Conservation (phyloP, 2,329 filamentous ascomycete species). For the Aureobasidium melanogenum region DNA sequence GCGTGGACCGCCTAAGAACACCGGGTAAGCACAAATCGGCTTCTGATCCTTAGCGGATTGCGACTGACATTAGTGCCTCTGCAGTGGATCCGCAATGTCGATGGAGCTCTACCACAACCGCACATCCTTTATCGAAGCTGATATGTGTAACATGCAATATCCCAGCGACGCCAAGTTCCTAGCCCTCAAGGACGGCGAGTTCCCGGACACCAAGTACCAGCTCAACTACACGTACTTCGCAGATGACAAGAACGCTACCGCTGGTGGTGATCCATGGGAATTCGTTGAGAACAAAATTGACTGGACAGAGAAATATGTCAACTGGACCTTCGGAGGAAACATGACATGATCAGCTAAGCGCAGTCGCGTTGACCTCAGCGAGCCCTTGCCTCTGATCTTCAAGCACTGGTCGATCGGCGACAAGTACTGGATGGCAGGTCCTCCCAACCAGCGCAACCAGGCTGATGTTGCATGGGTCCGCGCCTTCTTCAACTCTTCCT, state of each 20-base stretch:
- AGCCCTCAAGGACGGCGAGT: constrained; percentile 31
- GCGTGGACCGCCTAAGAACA: constrained; percentile 17
- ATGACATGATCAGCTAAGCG: constrained; percentile 27
- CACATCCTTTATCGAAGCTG: constrained; percentile 34
- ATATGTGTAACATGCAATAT: constrained; percentile 38
- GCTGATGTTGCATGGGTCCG: constrained; percentile 39
- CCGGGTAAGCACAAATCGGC: background rate
- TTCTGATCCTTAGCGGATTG: background rate
- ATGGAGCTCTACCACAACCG: constrained; percentile 40
- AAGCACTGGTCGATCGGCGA: constrained; percentile 43
- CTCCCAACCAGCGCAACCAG: constrained; percentile 30
- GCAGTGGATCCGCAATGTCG: constrained; percentile 35
- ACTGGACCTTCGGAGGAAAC: constrained; percentile 35
- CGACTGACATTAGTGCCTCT: background rate
- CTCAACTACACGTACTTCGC: constrained; percentile 31
- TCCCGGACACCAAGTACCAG: constrained; percentile 29
- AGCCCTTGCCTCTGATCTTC: constrained; percentile 35
- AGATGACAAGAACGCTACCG: constrained; percentile 18
- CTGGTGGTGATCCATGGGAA: constrained; percentile 32
- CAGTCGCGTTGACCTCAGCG: constrained; percentile 29
- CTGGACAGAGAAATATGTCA: constrained; percentile 36
- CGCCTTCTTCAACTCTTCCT: constrained; percentile 43
- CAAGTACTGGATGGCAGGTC: constrained; percentile 36
- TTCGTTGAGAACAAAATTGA: constrained; percentile 40
- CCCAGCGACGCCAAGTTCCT: constrained; percentile 30